Conservation (phyloP, 2,329 filamentous ascomycete species). For the Chrysosporium queenslandicum region DNA sequence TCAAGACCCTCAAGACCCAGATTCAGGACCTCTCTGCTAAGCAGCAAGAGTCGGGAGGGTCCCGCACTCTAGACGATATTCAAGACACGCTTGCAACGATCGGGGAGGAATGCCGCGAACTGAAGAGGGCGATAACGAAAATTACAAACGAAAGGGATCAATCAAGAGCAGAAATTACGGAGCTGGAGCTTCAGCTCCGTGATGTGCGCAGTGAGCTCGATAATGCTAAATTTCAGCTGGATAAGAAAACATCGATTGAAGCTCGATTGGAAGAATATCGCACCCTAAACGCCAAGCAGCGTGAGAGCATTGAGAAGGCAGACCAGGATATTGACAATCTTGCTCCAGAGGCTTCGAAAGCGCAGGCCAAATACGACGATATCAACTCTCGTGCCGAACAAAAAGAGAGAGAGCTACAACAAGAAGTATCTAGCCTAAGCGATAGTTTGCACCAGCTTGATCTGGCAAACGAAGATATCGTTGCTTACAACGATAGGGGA, state of each 20-base stretch:
- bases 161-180: conserved; percentile 55
- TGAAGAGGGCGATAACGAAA: conserved; percentile 56
- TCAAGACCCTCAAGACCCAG: conserved; percentile 59
- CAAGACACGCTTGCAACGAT: conserved; percentile 61
- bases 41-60: conserved; percentile 56
- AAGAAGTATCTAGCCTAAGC: conserved; percentile 60
- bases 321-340: conserved; percentile 67
- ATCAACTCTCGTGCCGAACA: conserved; percentile 59
- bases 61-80: conserved; percentile 71
- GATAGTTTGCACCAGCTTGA: conserved; percentile 68
- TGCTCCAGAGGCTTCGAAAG: conserved; percentile 63
- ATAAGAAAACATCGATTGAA: conserved; percentile 65
- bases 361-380: conserved; percentile 67
- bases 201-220: conserved; percentile 65
- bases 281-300: conserved; percentile 56
- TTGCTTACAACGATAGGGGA: conserved; percentile 64
- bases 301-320: conserved; percentile 56
- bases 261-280: conserved; percentile 64
- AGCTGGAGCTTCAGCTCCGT: conserved; percentile 65
- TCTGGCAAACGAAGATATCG: conserved; percentile 65
- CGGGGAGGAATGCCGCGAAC: conserved; percentile 55
- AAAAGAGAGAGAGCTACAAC: conserved; percentile 61
- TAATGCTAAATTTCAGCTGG: conserved; percentile 61
- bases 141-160: conserved; percentile 62
- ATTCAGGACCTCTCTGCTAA: conserved; percentile 66